phyloP scores from a whole-genome alignment of 2,329 filamentous ascomycete genomes.

The Periconia digitata region DNA sequence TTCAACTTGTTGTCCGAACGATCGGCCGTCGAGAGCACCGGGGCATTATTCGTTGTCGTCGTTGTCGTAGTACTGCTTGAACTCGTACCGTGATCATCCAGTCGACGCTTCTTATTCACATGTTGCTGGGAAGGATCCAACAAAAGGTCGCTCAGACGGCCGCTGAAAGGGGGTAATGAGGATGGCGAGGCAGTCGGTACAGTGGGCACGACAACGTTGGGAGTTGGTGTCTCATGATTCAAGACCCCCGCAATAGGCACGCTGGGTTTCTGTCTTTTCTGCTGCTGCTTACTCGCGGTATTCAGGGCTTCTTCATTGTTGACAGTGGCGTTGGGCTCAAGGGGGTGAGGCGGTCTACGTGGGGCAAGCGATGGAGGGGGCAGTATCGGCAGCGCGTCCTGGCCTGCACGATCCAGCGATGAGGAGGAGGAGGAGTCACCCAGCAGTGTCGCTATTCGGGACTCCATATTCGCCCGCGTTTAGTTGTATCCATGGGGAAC shows the following conservation, averaged over 20 bases:
- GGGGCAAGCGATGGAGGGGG: conserved; percentile 9
- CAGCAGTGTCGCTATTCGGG: conserved; percentile 31
- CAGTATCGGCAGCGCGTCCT: conserved; percentile 15
- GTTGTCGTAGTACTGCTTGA: no score
- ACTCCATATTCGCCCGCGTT: conserved; percentile 20
- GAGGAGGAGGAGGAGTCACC: no score
- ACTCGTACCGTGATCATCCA: conserved; percentile 24
- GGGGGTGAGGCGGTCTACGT: conserved; percentile 12
- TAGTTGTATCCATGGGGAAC: conserved; percentile 3
- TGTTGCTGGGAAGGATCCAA: conserved; percentile 22
- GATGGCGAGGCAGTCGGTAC: conserved; percentile 10
- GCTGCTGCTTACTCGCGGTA: not conserved
- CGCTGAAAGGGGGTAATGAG: conserved; percentile 27
- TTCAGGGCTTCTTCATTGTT: conserved; percentile 10
- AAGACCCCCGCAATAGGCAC: conserved; percentile 40
- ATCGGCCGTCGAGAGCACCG: conserved; percentile 7
- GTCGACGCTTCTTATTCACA: conserved; percentile 21
- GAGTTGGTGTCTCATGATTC: conserved; percentile 26
- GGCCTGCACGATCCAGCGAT: conserved; percentile 15
- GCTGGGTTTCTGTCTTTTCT: conserved; percentile 21
- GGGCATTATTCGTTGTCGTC: no score
- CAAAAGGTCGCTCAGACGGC: conserved; percentile 30
- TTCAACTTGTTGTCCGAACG: conserved; percentile 26
- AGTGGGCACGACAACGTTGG: conserved; percentile 11
- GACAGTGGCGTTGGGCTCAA: conserved; percentile 14